A percentile compares a stretch with the other conserved stretches of the same genome.
Conservation (phyloP, 2,329 filamentous ascomycete species). For the Hirsutella minnesotensis region DNA sequence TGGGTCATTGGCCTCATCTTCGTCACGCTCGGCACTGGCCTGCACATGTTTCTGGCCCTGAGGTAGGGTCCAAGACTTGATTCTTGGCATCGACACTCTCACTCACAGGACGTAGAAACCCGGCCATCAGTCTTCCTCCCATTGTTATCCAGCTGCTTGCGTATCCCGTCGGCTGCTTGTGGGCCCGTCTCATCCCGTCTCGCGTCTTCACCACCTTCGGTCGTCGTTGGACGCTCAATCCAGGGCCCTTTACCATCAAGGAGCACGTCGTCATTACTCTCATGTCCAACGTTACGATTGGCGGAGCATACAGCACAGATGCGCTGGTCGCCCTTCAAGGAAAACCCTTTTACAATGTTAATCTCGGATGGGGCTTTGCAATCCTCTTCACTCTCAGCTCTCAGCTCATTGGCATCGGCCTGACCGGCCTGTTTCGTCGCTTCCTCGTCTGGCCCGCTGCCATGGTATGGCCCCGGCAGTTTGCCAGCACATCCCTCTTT, state of each 20-base stretch:
- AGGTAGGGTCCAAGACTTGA: slow-evolving; percentile 12
- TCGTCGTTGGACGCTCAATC: slow-evolving; percentile 29
- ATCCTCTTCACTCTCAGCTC: slow-evolving; percentile 45
- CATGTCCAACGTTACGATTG: slow-evolving; percentile 16
- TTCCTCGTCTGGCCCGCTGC: slow-evolving; percentile 47
- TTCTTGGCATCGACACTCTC: fast-evolving
- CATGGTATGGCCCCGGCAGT: slow-evolving; percentile 49
- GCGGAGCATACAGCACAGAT: slow-evolving; percentile 2
- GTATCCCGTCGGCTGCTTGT: slow-evolving; percentile 27
- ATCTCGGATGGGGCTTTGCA: slow-evolving; percentile 43
- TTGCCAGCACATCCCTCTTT: slow-evolving; percentile 34
- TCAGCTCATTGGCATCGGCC: slow-evolving; percentile 47
- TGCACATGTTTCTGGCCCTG: slow-evolving; percentile 33
- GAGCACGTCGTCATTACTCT: slow-evolving; percentile 32
- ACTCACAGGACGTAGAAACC: slow-evolving; percentile 11
- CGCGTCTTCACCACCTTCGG: slow-evolving; percentile 29
- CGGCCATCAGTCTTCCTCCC: slow-evolving; percentile 22
- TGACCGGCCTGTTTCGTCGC: slow-evolving; percentile 43
- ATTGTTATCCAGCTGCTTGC: slow-evolving; percentile 28
- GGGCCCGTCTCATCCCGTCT: slow-evolving; percentile 28
- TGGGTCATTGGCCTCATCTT: slow-evolving; percentile 33
- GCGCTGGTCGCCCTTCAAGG: slow-evolving; percentile 1
- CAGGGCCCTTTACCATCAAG: slow-evolving; percentile 26
- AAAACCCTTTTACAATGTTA: slow-evolving; percentile 12
- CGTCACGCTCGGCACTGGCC: slow-evolving; percentile 29